phyloP scores from a whole-genome alignment of 768 basidiomycete species.

The Phallus indusiatus region DNA sequence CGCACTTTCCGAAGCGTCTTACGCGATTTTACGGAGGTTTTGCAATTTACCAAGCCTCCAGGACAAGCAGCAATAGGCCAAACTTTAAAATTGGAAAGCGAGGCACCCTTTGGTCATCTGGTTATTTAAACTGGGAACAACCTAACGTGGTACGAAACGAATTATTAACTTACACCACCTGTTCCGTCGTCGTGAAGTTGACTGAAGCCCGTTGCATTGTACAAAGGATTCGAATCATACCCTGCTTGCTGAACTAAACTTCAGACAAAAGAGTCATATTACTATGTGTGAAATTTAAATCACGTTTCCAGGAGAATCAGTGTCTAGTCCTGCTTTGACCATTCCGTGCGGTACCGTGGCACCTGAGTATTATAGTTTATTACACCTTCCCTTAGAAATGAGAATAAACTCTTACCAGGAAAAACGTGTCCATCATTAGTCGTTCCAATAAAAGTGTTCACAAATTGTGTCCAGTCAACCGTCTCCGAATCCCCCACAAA shows the following conservation, averaged over 20 bases:
- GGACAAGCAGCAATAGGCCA: constrained; percentile 44
- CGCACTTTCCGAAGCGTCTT: constrained; percentile 41
- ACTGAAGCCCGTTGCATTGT: constrained; percentile 46
- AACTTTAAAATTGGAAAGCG: constrained; percentile 55
- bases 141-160: not conserved
- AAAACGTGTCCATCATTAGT: constrained; percentile 58
- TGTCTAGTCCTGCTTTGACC: constrained; percentile 61
- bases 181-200: constrained; percentile 57
- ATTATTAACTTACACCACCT: constrained; percentile 36
- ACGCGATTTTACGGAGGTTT: constrained; percentile 35
- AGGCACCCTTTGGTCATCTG: constrained; percentile 28
- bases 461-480: constrained; percentile 22
- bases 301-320: constrained; percentile 53
- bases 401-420: constrained; percentile 32
- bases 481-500: too few species aligned
- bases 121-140: not conserved
- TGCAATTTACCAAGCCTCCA: constrained; percentile 39
- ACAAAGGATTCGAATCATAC: constrained; percentile 26
- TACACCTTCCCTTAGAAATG: not conserved
- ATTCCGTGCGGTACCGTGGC: constrained; percentile 62
- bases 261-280: constrained; percentile 7
- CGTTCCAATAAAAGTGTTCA: constrained; percentile 56
- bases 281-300: constrained; percentile 28
- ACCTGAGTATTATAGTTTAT: constrained; percentile 24
- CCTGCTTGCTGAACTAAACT: constrained; percentile 26